Evolutionary conservation across 2,329 filamentous ascomycete genomes (phyloP).

Genomic region (Lasiodiplodia theobromae): DNA sequence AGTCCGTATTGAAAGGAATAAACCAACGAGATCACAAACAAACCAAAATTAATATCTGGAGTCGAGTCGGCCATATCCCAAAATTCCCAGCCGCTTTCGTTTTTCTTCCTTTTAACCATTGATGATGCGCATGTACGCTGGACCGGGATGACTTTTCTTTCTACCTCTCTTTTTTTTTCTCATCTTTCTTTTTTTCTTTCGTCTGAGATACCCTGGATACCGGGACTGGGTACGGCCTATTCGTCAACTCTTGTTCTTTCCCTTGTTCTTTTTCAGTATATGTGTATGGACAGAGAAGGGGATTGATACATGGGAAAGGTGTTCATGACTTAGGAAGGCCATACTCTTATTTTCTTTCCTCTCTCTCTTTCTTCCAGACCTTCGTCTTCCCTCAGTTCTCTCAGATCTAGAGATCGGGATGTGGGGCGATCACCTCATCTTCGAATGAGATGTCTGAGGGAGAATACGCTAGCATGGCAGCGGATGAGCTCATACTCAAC

Average conservation of each 20-base stretch:
- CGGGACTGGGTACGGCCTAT: conserved; percentile 5
- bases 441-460: not conserved
- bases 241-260: not conserved
- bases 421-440: not conserved
- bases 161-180: not conserved
- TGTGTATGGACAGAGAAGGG: not conserved
- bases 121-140: not conserved
- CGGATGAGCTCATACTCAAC: not conserved
- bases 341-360: not conserved
- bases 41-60: not conserved
- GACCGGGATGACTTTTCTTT: not conserved
- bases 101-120: not conserved
- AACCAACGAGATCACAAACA: not conserved
- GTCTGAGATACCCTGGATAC: conserved; percentile 19
- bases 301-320: conserved; percentile 10
- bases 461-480: not conserved
- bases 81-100: not conserved
- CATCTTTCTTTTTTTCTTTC: not conserved
- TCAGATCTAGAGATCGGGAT: not conserved
- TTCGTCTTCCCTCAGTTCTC: not conserved
- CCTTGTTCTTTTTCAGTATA: not conserved
- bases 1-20: conserved; percentile 8
- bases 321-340: conserved; percentile 7
- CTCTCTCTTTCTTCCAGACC: not conserved
- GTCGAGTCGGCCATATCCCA: not conserved